Evolutionary conservation across 495 filamentous ascomycete species (phyloP), one percentile per base, ranked within the genome.

Genomic region (Aspergillus kassunensis): DNA sequence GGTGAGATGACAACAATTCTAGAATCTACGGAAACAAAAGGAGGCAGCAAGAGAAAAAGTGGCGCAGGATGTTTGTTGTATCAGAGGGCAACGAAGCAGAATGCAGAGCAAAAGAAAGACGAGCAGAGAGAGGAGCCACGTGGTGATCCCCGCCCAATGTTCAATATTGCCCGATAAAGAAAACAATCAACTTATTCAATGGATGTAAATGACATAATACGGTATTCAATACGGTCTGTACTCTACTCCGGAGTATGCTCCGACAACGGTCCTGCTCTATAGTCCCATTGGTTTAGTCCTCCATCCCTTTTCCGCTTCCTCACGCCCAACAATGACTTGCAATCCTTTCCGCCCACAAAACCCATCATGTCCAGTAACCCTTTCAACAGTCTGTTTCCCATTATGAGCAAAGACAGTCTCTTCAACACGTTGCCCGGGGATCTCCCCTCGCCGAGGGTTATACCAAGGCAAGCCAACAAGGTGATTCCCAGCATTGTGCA

Each of bases 371-470:
- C 60, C 60, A 27, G 75, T 77, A 19, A 61, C 67, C 16, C 78
- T 67, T 12, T 68, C 58, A 1, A 74, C 47, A 8, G 53, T 54
- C 43, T 74, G 57, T 50, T 76, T 11, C 77, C 68, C 24, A 27
- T 27, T 9, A 27, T 27, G 9, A 4, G 12, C 36, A 40, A 40
- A 86, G 8, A 80, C 69, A 29, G 67, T 75, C 56, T 83, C 78
- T 16, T 68, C 57, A 6, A 84, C 75, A 15, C 45, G 53, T 53
- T 82, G 63, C 0, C 81, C 81, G 33, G 71, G 69, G 21, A 69
- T 51, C 41, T 85, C 80, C 0, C 65, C 62, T 0, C 84, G 75
- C 13, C 80, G 78, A 29, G 80, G 75, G 55, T 86, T 85, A 15
- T 71, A 62, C 61, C 76, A 72, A 3, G 84, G 82, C 37, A 82